A percentile compares a stretch with the other conserved stretches of the same genome.
Conservation (phyloP, 2,329 filamentous ascomycete species). For the Fusarium euwallaceae region DNA sequence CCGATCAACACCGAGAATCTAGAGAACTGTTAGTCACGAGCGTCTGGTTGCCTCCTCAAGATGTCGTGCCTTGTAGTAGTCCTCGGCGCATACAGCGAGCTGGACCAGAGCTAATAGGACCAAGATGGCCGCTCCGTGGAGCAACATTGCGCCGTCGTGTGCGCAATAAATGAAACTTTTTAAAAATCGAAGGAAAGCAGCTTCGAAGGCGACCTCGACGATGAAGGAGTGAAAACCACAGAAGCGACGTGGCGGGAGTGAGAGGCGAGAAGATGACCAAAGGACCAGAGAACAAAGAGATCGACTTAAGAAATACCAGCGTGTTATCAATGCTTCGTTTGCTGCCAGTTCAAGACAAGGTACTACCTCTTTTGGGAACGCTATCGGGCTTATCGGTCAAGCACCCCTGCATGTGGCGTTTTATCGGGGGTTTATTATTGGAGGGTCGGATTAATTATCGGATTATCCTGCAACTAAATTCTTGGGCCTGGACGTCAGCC, state of each 20-base stretch:
- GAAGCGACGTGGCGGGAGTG: conserved; percentile 13
- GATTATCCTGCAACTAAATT: conserved; percentile 40
- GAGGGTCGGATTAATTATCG: conserved; percentile 31
- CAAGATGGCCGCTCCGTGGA: conserved; percentile 63
- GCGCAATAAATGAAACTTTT: conserved; percentile 30
- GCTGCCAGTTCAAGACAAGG: conserved; percentile 11
- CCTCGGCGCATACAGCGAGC: conserved; percentile 71
- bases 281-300: conserved; percentile 24
- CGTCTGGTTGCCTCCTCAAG: background rate
- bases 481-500: conserved; percentile 8
- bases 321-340: conserved; percentile 50
- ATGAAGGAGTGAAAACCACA: conserved; percentile 8
- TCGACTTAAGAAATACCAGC: conserved; percentile 48
- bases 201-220: conserved; percentile 10
- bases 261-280: conserved; percentile 10
- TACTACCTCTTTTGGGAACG: conserved; percentile 31
- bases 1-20: conserved; percentile 85
- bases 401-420: conserved; percentile 22
- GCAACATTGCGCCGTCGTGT: conserved; percentile 61
- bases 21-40: conserved; percentile 10
- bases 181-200: background rate
- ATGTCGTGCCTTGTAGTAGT: conserved; percentile 80
- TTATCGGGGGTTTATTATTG: conserved; percentile 44
- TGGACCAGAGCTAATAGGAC: conserved; percentile 68
- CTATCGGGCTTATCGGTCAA: conserved; percentile 31